phyloP scores from a whole-genome alignment of 2,329 filamentous ascomycete genomes.

The Aphanocladium album region DNA sequence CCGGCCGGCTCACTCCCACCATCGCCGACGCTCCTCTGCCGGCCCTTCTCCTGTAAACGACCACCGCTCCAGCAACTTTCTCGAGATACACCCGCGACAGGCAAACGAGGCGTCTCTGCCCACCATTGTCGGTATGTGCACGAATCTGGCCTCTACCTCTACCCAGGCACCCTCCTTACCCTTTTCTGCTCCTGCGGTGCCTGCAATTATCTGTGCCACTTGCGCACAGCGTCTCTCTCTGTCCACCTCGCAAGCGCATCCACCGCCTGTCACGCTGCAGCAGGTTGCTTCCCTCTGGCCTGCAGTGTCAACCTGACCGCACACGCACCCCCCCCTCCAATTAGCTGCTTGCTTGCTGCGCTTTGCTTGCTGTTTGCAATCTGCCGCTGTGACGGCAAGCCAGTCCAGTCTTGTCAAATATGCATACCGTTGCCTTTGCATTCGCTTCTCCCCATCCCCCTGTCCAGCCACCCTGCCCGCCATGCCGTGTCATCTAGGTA shows the following conservation, averaged over 20 bases:
- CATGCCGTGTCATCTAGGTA: neutral
- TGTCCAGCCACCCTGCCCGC: neutral
- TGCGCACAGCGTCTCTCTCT: neutral
- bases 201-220: neutral
- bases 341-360: too few relatives aligned
- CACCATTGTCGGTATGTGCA: constrained; percentile 52
- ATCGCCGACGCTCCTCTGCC: constrained; percentile 45
- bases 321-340: too few relatives aligned
- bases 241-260: constrained; percentile 4
- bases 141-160: too few relatives aligned
- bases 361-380: too few relatives aligned
- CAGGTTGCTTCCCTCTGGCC: too few relatives aligned
- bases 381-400: too few relatives aligned
- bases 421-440: too few relatives aligned
- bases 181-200: neutral
- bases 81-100: constrained; percentile 27
- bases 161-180: too few relatives aligned
- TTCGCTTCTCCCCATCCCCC: neutral
- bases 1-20: constrained; percentile 42
- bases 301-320: too few relatives aligned
- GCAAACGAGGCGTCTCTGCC: constrained; percentile 36
- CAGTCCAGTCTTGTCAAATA: too few relatives aligned
- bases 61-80: constrained; percentile 25
- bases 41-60: constrained; percentile 27
- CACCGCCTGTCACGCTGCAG: neutral